A percentile compares a stretch with the other conserved stretches of the same genome.
These are phyloP conservation scores for Takashimella tepidaria DNA, from an alignment of 1,284 basidiomycete species.

Conservation along the genomic window DNA sequence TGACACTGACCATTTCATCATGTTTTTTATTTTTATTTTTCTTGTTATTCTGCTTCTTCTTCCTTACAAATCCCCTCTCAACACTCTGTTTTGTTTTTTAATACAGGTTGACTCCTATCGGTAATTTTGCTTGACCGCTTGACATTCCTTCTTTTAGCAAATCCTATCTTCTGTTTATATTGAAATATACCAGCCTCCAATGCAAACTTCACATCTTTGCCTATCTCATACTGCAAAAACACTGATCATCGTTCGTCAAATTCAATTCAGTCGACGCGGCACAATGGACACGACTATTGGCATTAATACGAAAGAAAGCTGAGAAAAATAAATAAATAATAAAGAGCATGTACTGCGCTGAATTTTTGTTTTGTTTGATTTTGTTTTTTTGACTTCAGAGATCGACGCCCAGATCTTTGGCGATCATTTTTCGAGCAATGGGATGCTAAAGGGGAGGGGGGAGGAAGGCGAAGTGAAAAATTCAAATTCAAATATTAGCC, in stretches of 20 bases:
- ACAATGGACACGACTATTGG: not conserved
- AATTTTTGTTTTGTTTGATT: too few relatives aligned
- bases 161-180: not conserved
- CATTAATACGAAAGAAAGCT: not conserved
- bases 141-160: not conserved
- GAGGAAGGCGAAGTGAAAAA: too few relatives aligned
- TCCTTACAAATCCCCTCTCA: not conserved
- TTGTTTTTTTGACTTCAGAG: too few relatives aligned
- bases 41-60: too few relatives aligned
- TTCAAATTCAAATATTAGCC: not conserved
- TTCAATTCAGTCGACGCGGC: not conserved
- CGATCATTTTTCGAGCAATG: slow-evolving; percentile 48
- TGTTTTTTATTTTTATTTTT: not conserved
- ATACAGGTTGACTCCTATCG: not conserved
- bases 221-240: not conserved
- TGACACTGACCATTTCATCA: not conserved
- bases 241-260: not conserved
- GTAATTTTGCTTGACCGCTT: not conserved
- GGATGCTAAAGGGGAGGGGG: slow-evolving; percentile 39
- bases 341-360: too few relatives aligned
- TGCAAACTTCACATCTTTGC: not conserved
- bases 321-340: too few relatives aligned
- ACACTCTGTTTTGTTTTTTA: not conserved
- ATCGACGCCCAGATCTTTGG: slow-evolving; percentile 40
- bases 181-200: not conserved